Evolutionary conservation across 805 yeast species (phyloP).

Genomic region (Saturnispora saitoi): DNA sequence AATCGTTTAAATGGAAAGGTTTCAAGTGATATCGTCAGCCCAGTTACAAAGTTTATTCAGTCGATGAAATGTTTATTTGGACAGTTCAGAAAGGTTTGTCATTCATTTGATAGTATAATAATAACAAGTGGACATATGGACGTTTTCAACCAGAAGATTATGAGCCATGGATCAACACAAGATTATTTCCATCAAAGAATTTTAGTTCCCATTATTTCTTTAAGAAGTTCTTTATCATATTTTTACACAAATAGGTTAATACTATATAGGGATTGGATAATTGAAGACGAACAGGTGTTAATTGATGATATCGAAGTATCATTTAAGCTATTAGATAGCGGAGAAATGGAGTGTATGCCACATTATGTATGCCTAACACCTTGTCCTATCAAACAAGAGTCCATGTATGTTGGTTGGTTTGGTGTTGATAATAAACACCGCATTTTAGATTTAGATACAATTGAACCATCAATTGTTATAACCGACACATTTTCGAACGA

Average conservation of each 20-base stretch:
- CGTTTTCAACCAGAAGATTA: conserved; percentile 20
- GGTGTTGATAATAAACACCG: conserved; percentile 11
- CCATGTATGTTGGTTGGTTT: conserved; percentile 9
- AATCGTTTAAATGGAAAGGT: conserved; percentile 4
- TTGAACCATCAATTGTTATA: background rate
- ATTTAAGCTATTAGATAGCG: conserved; percentile 15
- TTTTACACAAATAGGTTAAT: conserved; percentile 25
- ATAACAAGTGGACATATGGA: conserved; percentile 26
- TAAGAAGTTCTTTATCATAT: conserved; percentile 22
- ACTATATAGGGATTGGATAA: conserved; percentile 26
- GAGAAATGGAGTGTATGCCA: conserved; percentile 17
- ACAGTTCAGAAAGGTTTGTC: conserved; percentile 1
- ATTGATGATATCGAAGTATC: conserved; percentile 17
- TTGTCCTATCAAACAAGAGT: conserved; percentile 11
- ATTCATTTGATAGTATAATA: conserved; percentile 11
- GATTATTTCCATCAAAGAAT: conserved; percentile 22
- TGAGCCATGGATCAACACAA: conserved; percentile 6
- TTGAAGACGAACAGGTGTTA: conserved; percentile 7
- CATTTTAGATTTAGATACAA: conserved; percentile 11
- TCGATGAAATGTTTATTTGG: conserved; percentile 16
- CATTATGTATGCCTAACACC: conserved; percentile 20
- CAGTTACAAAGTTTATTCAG: conserved; percentile 17
- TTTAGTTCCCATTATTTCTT: conserved; percentile 25
- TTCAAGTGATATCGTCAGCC: conserved; percentile 15
- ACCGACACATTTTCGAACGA: background rate